A percentile compares a stretch with the other conserved stretches of the same genome.
These are phyloP conservation scores for Halophytophthora batemanensis DNA, from an alignment of 352 stramenopile genomes.

Conservation along the genomic window DNA sequence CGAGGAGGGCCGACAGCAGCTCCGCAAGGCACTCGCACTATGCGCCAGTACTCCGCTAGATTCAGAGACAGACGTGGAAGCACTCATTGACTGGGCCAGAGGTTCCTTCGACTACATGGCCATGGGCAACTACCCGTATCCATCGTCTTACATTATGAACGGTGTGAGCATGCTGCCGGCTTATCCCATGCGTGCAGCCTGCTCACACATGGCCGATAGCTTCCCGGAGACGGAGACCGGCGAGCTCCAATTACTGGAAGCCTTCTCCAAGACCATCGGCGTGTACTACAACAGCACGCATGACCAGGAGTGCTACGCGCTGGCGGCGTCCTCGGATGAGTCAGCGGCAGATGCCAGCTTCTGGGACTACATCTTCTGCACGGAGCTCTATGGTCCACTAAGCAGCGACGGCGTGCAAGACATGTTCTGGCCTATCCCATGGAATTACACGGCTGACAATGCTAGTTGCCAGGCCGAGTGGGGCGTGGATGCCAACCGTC, in stretches of 20 bases:
- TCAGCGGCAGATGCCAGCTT: slow-evolving; percentile 29
- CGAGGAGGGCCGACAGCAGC: slow-evolving; percentile 16
- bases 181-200: slow-evolving; percentile 78
- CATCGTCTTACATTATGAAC: slow-evolving; percentile 84
- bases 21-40: slow-evolving; percentile 24
- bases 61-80: slow-evolving; percentile 21
- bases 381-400: slow-evolving; percentile 41
- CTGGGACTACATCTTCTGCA: slow-evolving; percentile 48
- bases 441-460: slow-evolving; percentile 33
- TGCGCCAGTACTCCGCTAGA: slow-evolving; percentile 23
- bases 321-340: slow-evolving; percentile 14
- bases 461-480: slow-evolving; percentile 36
- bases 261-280: slow-evolving; percentile 28
- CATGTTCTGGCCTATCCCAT: slow-evolving; percentile 60
- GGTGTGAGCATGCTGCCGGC: slow-evolving; percentile 54
- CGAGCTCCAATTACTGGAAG: slow-evolving; percentile 17
- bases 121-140: slow-evolving; percentile 91
- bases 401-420: slow-evolving; percentile 49
- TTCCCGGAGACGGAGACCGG: slow-evolving; percentile 22
- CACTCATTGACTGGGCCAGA: slow-evolving; percentile 32
- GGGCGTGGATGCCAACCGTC: slow-evolving; percentile 33
- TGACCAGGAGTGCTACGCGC: slow-evolving; percentile 24
- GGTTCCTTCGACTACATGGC: slow-evolving; percentile 76
- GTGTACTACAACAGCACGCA: slow-evolving; percentile 43
- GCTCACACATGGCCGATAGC: slow-evolving; percentile 29